Evolutionary conservation across 345 rosid genomes (phyloP).

Genomic region (Cardamine occulta): DNA sequence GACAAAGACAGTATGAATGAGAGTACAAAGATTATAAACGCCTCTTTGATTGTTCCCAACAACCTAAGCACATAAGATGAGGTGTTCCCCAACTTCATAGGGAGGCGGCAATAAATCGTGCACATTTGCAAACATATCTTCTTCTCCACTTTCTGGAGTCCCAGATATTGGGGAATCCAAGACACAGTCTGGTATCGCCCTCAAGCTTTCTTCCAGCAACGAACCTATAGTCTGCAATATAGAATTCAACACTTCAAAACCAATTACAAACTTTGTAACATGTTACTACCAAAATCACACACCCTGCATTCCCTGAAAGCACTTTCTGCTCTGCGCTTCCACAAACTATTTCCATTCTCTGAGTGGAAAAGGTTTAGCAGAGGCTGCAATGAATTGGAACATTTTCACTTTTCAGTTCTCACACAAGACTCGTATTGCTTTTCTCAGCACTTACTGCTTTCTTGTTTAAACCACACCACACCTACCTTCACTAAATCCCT

Average conservation of each 20-base stretch:
- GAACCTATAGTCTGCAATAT: constrained; percentile 72
- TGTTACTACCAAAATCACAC: constrained; percentile 34
- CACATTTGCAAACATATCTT: constrained; percentile 62
- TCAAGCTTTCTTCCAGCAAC: constrained; percentile 76
- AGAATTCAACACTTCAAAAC: neutral
- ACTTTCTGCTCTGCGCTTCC: constrained; percentile 91
- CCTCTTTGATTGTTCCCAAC: constrained; percentile 6
- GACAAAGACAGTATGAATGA: neutral
- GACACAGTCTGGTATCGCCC: constrained; percentile 73
- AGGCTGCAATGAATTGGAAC: constrained; percentile 60
- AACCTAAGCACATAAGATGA: constrained; percentile 50
- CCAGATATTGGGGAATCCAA: constrained; percentile 60
- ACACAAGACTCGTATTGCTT: constrained; percentile 1
- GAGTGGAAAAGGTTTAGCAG: constrained; percentile 70
- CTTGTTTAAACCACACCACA: constrained; percentile 30
- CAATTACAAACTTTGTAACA: neutral
- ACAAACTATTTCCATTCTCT: constrained; percentile 83
- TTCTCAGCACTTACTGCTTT: constrained; percentile 8
- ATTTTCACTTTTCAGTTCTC: constrained; percentile 29
- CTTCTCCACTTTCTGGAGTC: constrained; percentile 47
- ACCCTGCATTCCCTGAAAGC: constrained; percentile 77
- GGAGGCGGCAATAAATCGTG: constrained; percentile 64
- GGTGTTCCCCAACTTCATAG: constrained; percentile 47
- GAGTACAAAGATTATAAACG: constrained; percentile 9
- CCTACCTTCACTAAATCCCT: constrained; percentile 81